phyloP scores from a whole-genome alignment of 441 rosid species.

The Breynia disticha region DNA sequence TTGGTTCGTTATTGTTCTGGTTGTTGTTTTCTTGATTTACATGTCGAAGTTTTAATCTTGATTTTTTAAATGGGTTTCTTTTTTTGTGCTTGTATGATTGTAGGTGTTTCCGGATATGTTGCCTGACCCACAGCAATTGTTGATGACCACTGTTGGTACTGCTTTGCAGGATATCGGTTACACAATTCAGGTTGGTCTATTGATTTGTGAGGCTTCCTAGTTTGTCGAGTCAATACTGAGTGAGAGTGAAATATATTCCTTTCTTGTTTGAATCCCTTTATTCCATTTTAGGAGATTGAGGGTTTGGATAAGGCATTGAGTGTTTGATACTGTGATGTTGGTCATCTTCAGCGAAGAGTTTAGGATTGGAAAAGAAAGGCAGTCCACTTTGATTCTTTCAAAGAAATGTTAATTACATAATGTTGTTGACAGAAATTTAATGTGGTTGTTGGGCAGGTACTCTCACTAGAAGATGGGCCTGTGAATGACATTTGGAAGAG shows the following conservation, averaged over 20 bases:
- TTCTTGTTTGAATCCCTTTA: too few species aligned
- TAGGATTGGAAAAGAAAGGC: not conserved
- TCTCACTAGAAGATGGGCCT: constrained; percentile 75
- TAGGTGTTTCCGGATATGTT: constrained; percentile 67
- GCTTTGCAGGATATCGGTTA: constrained; percentile 72
- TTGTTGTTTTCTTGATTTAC: constrained; percentile 3
- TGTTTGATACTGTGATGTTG: too few species aligned
- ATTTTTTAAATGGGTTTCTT: not conserved
- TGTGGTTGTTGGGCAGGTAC: constrained; percentile 48
- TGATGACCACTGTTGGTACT: constrained; percentile 71
- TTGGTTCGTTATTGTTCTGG: constrained; percentile 38
- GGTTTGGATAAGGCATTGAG: too few species aligned
- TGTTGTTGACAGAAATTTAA: constrained; percentile 2
- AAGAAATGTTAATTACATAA: too few species aligned
- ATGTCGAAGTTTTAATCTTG: not conserved
- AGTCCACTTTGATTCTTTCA: not conserved
- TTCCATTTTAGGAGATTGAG: too few species aligned
- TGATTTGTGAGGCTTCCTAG: not conserved
- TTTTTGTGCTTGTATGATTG: constrained; percentile 6
- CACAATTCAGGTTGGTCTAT: constrained; percentile 48
- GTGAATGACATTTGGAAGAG: constrained; percentile 56
- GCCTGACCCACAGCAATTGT: constrained; percentile 72
- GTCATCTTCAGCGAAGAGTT: too few species aligned
- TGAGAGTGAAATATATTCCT: too few species aligned
- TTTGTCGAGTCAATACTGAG: too few species aligned